Evolutionary conservation across 495 filamentous ascomycete genomes (phyloP), one percentile per base, ranked within the genome.

Genomic region (Tuber melanosporum): DNA sequence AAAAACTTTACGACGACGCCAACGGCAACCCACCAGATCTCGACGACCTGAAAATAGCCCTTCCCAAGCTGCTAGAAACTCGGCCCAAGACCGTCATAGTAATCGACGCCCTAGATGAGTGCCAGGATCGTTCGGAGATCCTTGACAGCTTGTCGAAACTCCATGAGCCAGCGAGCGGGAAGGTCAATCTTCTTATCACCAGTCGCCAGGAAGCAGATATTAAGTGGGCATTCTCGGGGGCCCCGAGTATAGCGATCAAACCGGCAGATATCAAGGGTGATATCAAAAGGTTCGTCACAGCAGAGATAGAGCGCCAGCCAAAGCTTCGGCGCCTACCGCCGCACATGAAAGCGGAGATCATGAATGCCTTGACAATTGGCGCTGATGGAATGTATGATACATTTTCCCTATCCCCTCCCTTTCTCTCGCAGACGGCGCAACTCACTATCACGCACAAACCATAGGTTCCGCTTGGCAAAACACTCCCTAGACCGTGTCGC

Each of bases 401-500:
- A 62, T 12, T 62, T 26, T 10, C 47, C n/a, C 52, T 14, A 26
- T 32, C n/a, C 52, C 22, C n/a, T 62, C 14, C n/a, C 52, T 2
- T 26, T 3, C n/a, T 26, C 14, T 62, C 9, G 0, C 52, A 22
- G 12, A 32, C 52, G 2, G 52, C n/a, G 52, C 52, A 62, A 32
- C 52, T 62, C 52, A 62, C 1, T 32, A 0, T 32, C 52, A 62
- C n/a, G 52, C n/a, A 26, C 52, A n/a, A 26, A 26, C 26, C 45
- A 20, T 49, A 86, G 85, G 84, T 86, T 86, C 77, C 85, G 85
- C 9, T 86, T 84, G 85, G 83, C 77, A 8, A 82, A 84, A 32
- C 85, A 84, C 73, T 85, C 85, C 71, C 69, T 86, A 0, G 82
- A 86, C 72, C 52, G 52, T 4, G 52, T 62, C n/a, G 52, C 52